phyloP scores from a whole-genome alignment of 1,284 basidiomycete species.

The Tilletia caries region DNA sequence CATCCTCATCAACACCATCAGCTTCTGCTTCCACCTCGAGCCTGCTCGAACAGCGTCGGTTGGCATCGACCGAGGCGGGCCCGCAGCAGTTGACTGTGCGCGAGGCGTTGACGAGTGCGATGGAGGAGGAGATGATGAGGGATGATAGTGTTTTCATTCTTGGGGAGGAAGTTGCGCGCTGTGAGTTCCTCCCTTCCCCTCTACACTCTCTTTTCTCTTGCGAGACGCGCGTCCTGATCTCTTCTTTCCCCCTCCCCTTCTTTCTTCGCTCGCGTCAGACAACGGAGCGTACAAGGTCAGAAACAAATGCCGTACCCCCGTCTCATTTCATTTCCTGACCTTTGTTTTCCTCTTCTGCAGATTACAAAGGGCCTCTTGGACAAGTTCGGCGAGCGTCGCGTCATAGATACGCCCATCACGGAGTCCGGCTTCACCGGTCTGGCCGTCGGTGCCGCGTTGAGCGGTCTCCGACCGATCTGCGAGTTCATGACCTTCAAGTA shows the following conservation, averaged over 20 bases:
- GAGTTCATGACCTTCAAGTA: slow-evolving; percentile 92
- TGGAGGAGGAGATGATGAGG: slow-evolving; percentile 99
- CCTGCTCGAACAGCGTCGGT: not conserved
- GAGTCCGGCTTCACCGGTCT: slow-evolving; percentile 99
- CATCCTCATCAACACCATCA: not conserved
- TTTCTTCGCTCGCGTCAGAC: no score
- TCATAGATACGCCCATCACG: slow-evolving; percentile 84
- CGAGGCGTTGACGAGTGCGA: slow-evolving; percentile 93
- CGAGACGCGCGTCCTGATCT: not conserved
- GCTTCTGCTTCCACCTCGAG: not conserved
- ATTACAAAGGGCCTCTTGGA: slow-evolving; percentile 78
- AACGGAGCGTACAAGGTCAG: slow-evolving; percentile 97
- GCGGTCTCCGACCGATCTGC: slow-evolving; percentile 92
- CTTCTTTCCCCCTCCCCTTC: slow-evolving; percentile 7
- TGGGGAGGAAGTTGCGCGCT: slow-evolving; percentile 97
- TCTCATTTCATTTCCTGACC: slow-evolving; percentile 14
- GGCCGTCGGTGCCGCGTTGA: slow-evolving; percentile 88
- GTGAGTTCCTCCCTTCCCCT: slow-evolving; percentile 13
- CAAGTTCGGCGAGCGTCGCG: slow-evolving; percentile 98
- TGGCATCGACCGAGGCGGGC: slow-evolving; percentile 35
- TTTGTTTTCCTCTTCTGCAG: slow-evolving; percentile 17
- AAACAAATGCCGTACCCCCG: slow-evolving; percentile 19
- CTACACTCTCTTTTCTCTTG: not conserved
- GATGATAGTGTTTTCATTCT: slow-evolving; percentile 93
- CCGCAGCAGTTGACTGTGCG: slow-evolving; percentile 84